These are phyloP conservation scores for Amylocarpus encephaloides DNA, from an alignment of 2,329 filamentous ascomycete genomes.

Conservation along the genomic window DNA sequence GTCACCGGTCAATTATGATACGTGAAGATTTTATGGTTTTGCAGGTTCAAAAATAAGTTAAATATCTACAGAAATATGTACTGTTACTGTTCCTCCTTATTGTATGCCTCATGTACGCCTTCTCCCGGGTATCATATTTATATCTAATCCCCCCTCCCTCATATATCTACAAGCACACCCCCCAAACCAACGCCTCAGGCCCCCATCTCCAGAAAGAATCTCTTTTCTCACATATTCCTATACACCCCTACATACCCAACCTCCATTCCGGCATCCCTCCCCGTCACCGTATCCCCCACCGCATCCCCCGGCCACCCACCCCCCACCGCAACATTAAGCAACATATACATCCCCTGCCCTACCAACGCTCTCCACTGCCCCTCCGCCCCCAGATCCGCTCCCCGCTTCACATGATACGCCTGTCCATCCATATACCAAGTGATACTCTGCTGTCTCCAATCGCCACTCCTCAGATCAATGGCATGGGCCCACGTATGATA, in stretches of 20 bases:
- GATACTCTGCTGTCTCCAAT: constrained; percentile 21
- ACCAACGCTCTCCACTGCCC: constrained; percentile 11
- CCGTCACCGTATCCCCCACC: constrained; percentile 12
- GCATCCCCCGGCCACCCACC: constrained; percentile 14
- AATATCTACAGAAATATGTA: no score
- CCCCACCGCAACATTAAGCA: constrained; percentile 22
- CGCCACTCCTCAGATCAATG: constrained; percentile 15
- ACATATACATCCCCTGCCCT: constrained; percentile 13
- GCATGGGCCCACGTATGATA: constrained; percentile 22
- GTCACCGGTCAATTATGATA: no score
- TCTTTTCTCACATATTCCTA: constrained; percentile 1
- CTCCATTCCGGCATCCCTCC: constrained; percentile 20
- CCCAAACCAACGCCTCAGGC: no score
- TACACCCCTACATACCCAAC: constrained; percentile 22
- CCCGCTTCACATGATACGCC: constrained; percentile 12
- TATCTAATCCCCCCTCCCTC: no score
- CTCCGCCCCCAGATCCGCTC: constrained; percentile 15
- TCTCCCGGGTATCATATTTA: no score
- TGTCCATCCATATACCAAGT: constrained; percentile 22
- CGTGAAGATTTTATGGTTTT: no score
- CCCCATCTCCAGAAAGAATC: background rate
- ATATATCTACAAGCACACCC: no score
- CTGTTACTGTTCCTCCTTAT: no score
- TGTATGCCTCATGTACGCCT: no score
- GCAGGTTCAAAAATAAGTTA: no score